Conservation (phyloP, 306 rosid species). For the Pterocarpus macrocarpus region DNA sequence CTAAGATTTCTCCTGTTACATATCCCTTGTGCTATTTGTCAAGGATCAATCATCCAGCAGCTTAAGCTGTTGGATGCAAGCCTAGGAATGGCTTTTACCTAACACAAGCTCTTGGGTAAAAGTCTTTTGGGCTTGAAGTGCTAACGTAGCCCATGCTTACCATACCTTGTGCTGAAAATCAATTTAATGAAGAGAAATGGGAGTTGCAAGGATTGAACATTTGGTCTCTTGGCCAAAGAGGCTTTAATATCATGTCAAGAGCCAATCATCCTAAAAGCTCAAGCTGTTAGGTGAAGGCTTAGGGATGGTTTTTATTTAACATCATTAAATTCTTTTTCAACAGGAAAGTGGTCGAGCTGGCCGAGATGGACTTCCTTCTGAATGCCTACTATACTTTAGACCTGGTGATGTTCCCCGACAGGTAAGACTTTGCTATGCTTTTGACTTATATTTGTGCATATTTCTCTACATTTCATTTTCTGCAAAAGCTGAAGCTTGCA, state of each 20-base stretch:
- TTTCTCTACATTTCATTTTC: constrained; percentile 23
- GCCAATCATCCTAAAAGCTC: constrained; percentile 15
- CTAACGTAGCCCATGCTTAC: not conserved
- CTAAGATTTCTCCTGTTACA: constrained; percentile 35
- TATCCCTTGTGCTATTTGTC: constrained; percentile 26
- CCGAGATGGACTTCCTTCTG: constrained; percentile 97
- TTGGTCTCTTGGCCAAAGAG: constrained; percentile 2
- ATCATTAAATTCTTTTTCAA: constrained; percentile 36
- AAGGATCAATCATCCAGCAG: constrained; percentile 25
- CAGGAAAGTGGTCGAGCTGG: constrained; percentile 99
- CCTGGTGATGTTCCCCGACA: constrained; percentile 93
- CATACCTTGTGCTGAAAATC: constrained; percentile 23
- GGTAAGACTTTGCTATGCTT: constrained; percentile 54
- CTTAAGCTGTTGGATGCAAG: constrained; percentile 20
- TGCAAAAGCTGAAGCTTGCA: no score
- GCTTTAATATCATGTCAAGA: constrained; percentile 10
- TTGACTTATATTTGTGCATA: constrained; percentile 21
- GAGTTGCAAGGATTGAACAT: constrained; percentile 11
- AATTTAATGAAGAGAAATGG: constrained; percentile 34
- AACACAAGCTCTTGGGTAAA: not conserved
- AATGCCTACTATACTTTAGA: constrained; percentile 87
- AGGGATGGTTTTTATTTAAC: constrained; percentile 22
- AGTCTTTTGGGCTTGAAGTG: constrained; percentile 38
- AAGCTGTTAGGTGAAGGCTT: constrained; percentile 3
- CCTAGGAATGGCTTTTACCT: constrained; percentile 28